A percentile compares a stretch with the other conserved stretches of the same genome.
Conservation (phyloP, 805 yeast species). For the Yamadazyma sp. region DNA sequence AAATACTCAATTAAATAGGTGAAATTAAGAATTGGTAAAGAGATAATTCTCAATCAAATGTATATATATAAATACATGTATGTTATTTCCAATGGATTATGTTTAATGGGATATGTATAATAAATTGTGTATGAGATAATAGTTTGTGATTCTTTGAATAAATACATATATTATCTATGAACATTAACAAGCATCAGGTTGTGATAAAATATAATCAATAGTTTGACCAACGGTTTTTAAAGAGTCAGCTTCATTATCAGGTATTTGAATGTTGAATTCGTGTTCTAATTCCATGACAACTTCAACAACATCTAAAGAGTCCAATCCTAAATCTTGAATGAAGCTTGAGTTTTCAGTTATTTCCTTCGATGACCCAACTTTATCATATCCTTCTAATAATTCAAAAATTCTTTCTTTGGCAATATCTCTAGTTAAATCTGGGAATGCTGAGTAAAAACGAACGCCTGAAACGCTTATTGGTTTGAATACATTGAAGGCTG, state of each 20-base stretch:
- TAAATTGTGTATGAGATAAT: no score
- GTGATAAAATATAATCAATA: conserved; percentile 39
- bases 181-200: conserved; percentile 40
- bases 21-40: no score
- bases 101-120: no score
- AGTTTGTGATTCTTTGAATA: background rate
- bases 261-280: conserved; percentile 46
- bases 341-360: conserved; percentile 35
- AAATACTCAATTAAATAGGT: no score
- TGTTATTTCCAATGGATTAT: no score
- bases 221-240: conserved; percentile 47
- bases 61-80: no score
- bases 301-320: conserved; percentile 46
- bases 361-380: conserved; percentile 39
- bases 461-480: conserved; percentile 8
- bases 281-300: conserved; percentile 47
- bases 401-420: conserved; percentile 62
- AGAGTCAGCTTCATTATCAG: conserved; percentile 44
- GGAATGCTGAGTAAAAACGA: conserved; percentile 53
- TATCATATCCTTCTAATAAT: conserved; percentile 62
- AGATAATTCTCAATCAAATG: no score
- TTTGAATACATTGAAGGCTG: background rate
- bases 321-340: conserved; percentile 43
- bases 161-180: background rate
- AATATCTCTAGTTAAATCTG: conserved; percentile 59